Percentiles rank a stretch among this genome's conserved stretches.
phyloP scores from a whole-genome alignment of 192 early-diverging fungal genomes.

The Dissophora ornata region DNA sequence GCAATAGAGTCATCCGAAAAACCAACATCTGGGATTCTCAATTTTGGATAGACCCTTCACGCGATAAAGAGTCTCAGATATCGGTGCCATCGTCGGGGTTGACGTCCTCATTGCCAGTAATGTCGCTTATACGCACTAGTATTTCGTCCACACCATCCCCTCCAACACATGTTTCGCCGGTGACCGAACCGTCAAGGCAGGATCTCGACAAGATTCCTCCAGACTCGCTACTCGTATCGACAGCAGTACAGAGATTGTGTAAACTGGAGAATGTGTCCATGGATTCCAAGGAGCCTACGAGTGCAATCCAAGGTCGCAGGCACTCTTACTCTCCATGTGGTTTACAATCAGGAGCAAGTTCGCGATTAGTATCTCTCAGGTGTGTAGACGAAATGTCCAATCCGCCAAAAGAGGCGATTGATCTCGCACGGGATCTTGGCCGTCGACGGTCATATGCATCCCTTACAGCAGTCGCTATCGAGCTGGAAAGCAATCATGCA shows the following conservation, averaged over 20 bases:
- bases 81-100: background rate
- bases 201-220: too few species aligned
- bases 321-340: too few species aligned
- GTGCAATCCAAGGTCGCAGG: too few species aligned
- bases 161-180: too few species aligned
- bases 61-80: background rate
- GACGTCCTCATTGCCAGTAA: background rate
- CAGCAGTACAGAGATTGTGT: too few species aligned
- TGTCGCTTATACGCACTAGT: background rate
- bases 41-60: conserved; percentile 30
- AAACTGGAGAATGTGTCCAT: too few species aligned
- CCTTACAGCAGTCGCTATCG: conserved; percentile 41
- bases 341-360: too few species aligned
- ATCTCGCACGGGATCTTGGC: conserved; percentile 14
- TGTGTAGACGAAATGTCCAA: background rate
- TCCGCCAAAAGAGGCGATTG: conserved; percentile 14
- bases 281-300: too few species aligned
- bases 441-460: conserved; percentile 29
- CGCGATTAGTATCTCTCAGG: too few species aligned
- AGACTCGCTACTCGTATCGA: too few species aligned
- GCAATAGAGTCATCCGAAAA: conserved; percentile 1
- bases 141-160: too few species aligned
- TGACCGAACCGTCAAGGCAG: too few species aligned
- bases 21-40: conserved; percentile 46
- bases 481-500: conserved; percentile 13